Base-by-base conservation (phyloP, 345 rosid species). In the Eucalyptus cloeziana region DNA sequence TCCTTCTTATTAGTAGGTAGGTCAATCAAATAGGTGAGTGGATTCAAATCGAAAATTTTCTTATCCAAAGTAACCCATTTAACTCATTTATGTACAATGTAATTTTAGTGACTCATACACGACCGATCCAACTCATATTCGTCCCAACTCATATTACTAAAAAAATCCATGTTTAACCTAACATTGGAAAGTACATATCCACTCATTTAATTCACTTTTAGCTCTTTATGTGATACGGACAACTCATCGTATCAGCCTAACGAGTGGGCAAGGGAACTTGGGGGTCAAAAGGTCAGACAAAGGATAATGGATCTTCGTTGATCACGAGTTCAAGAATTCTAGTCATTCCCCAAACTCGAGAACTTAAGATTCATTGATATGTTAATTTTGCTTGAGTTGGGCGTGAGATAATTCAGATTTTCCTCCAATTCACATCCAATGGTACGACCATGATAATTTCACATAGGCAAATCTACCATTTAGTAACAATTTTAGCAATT, bases 21-120 rank as follows among this genome's bases (percentile, higher is more conserved):
- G 1, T 24, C 27, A 1, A 0, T 56, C 62, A 4, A 56, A 22
- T 0, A 0, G 0, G 0, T 22, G 12, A 22, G 6, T 0, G 3
- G 12, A 0, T 22, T 24, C 62, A 21, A 21, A 12, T 24, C 1
- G 3, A 56, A 24, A 56, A 4, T 4, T 56, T 22, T 56, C 62
- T 0, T 0, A 22, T 6, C 30, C 30, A 4, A 8, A 1, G 2
- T 21, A 56, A 56, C 12, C 62, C 5, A 56, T 56, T 56, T 56
- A 56, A 56, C 3, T 22, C 12, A 24, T 56, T 56, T 56, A 24
- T 1, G 0, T 4, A 56, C 0, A 56, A 22, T 2, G 30, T 21
- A 56, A 56, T 24, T 56, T 56, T 56, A 56, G 0, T 56, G 12
- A 56, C 30, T 22, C 62, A 56, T 22, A 9, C 30, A 22, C 3